Percentiles rank a stretch among this genome's conserved stretches.
These are phyloP conservation scores for Trifolium pratense DNA, from an alignment of 306 rosid genomes.

Conservation along the genomic window DNA sequence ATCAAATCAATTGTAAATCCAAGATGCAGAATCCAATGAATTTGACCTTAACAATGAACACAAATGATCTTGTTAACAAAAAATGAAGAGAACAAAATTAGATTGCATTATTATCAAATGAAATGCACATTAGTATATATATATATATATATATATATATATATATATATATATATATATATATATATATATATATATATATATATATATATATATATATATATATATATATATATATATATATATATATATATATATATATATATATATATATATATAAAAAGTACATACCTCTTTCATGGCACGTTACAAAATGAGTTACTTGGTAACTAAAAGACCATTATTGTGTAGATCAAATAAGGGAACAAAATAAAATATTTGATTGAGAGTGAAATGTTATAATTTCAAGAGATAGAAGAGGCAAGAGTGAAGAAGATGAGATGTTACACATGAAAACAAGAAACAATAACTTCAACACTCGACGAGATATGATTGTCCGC, in stretches of 20 bases:
- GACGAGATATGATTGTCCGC: neutral
- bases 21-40: conserved; percentile 36
- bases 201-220: too few relatives aligned
- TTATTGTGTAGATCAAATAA: neutral
- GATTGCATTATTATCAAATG: neutral
- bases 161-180: too few relatives aligned
- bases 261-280: too few relatives aligned
- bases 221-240: too few relatives aligned
- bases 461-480: neutral
- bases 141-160: too few relatives aligned
- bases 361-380: neutral
- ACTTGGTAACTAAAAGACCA: neutral
- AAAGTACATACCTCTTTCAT: neutral
- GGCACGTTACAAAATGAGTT: neutral
- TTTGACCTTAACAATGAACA: conserved; percentile 25
- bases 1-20: conserved; percentile 37
- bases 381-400: neutral
- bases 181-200: too few relatives aligned
- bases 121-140: neutral
- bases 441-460: neutral
- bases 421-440: neutral
- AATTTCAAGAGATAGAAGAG: neutral
- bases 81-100: neutral
- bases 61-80: neutral
- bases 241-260: too few relatives aligned